A percentile compares a stretch with the other conserved stretches of the same genome.
phyloP scores from a whole-genome alignment of 192 early-diverging fungal genomes.

The Backusella liffmaniae region DNA sequence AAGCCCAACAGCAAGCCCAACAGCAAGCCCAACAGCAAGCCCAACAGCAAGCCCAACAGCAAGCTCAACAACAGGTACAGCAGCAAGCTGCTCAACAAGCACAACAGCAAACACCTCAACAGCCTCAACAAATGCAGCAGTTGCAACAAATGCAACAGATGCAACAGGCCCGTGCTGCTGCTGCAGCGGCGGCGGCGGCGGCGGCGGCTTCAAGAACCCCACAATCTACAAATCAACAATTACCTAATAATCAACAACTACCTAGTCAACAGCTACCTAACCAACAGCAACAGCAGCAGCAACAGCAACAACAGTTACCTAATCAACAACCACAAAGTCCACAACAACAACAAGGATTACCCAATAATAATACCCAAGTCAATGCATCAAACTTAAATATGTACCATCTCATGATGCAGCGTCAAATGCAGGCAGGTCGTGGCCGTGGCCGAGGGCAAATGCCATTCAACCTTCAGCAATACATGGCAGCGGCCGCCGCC shows the following conservation, averaged over 20 bases:
- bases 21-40: neutral
- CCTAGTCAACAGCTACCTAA: neutral
- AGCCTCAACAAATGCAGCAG: neutral
- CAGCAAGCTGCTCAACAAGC: neutral
- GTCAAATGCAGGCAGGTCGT: conserved; percentile 13
- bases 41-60: neutral
- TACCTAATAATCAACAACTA: neutral
- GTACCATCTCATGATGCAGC: conserved; percentile 15
- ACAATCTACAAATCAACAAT: neutral
- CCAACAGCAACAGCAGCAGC: neutral
- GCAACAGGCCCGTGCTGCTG: neutral
- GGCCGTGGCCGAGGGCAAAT: conserved; percentile 24
- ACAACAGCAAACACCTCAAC: neutral
- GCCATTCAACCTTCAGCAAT: conserved; percentile 20
- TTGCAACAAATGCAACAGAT: conserved; percentile 10
- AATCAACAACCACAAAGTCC: neutral
- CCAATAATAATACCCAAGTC: neutral
- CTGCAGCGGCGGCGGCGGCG: neutral
- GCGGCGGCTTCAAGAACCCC: conserved; percentile 6
- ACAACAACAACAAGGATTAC: neutral
- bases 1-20: neutral
- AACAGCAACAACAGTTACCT: neutral
- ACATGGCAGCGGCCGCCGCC: neutral
- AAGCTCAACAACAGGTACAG: neutral
- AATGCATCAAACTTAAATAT: neutral